phyloP scores from a whole-genome alignment of 768 basidiomycete species.

The Hypholoma fasciculare region DNA sequence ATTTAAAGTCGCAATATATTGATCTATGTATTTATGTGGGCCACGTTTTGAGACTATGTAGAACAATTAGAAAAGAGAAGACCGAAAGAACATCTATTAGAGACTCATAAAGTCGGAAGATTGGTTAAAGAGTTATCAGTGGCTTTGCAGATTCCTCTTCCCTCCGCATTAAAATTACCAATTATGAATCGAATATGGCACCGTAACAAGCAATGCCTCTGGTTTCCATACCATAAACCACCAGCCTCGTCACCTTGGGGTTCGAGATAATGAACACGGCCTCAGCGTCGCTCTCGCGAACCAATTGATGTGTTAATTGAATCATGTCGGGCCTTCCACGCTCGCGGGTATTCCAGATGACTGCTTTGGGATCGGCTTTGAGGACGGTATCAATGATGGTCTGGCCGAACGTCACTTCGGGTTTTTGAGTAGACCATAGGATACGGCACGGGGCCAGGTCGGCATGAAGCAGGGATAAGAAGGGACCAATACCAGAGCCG shows the following conservation, averaged over 20 bases:
- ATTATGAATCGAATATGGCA: constrained; percentile 40
- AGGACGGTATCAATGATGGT: constrained; percentile 36
- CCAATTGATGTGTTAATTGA: constrained; percentile 34
- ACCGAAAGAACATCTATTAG: too few species aligned
- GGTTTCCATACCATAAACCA: constrained; percentile 40
- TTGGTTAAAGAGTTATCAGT: too few species aligned
- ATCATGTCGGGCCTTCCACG: constrained; percentile 40
- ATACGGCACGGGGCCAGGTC: constrained; percentile 33
- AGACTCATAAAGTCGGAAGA: too few species aligned
- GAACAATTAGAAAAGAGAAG: too few species aligned
- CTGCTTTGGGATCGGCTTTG: constrained; percentile 35
- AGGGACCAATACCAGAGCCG: constrained; percentile 54
- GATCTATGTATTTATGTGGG: too few species aligned
- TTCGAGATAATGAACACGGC: constrained; percentile 42
- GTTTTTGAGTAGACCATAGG: constrained; percentile 41
- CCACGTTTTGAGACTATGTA: too few species aligned
- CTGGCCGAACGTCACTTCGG: constrained; percentile 38
- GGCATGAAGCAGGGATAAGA: constrained; percentile 33
- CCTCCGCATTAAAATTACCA: neutral
- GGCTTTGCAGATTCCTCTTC: too few species aligned
- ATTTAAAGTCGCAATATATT: too few species aligned
- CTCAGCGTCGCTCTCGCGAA: constrained; percentile 36
- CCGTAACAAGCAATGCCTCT: constrained; percentile 39
- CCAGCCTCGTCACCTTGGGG: constrained; percentile 35
- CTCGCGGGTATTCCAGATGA: constrained; percentile 37